These are phyloP conservation scores for Salix exigua DNA, from an alignment of 345 rosid species.

Conservation along the genomic window DNA sequence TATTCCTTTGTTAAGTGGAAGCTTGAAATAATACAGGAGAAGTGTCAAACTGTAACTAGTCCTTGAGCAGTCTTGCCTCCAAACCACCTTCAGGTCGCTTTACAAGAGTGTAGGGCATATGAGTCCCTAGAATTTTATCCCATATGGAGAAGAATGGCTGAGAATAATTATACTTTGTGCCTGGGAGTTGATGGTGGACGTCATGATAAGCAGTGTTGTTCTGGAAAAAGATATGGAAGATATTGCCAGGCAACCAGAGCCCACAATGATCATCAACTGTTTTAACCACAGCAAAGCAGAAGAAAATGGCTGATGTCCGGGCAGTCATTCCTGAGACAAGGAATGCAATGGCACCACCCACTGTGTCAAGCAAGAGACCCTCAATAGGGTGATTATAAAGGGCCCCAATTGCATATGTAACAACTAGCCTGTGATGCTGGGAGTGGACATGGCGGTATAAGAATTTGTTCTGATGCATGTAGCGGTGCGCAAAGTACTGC, in stretches of 20 bases:
- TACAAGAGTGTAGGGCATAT: constrained; percentile 52
- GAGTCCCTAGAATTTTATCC: constrained; percentile 69
- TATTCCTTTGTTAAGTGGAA: constrained; percentile 4
- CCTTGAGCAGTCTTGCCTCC: constrained; percentile 58
- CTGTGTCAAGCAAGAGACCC: constrained; percentile 65
- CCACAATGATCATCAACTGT: constrained; percentile 76
- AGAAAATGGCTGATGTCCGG: constrained; percentile 55
- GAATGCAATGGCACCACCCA: constrained; percentile 65
- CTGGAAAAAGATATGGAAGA: constrained; percentile 55
- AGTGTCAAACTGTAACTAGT: constrained; percentile 21
- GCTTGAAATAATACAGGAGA: constrained; percentile 17
- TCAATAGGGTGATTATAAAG: constrained; percentile 68
- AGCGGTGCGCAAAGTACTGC: constrained; percentile 68
- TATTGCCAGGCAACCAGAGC: constrained; percentile 63
- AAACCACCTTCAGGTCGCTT: constrained; percentile 64
- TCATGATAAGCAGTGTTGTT: constrained; percentile 71
- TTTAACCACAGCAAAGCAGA: constrained; percentile 60
- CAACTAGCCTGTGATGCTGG: constrained; percentile 67
- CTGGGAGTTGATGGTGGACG: constrained; percentile 68
- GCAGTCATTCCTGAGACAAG: constrained; percentile 74
- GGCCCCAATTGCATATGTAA: constrained; percentile 68
- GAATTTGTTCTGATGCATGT: constrained; percentile 70
- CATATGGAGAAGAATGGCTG: constrained; percentile 78
- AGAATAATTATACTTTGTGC: constrained; percentile 65
- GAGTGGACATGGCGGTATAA: constrained; percentile 65